Evolutionary conservation across 2,329 filamentous ascomycete species (phyloP).

Genomic region (Podosphaera xanthii): DNA sequence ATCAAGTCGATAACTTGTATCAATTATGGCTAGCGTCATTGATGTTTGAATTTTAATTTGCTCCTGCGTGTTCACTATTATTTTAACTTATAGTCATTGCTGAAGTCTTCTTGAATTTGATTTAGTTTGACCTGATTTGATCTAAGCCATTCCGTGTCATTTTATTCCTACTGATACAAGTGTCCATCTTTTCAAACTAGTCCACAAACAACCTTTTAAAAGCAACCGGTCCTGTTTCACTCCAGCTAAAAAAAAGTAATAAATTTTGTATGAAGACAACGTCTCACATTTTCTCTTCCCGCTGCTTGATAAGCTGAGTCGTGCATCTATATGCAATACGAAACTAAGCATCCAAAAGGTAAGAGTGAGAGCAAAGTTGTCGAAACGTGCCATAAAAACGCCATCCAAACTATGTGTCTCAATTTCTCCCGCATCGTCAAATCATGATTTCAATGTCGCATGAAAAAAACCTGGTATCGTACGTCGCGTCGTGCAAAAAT

Average conservation of each 20-base stretch:
- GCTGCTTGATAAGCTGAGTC: neutral
- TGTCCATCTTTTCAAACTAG: neutral
- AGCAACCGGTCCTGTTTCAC: neutral
- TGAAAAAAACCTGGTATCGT: neutral
- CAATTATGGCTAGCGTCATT: no score
- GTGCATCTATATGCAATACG: neutral
- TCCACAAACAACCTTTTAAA: neutral
- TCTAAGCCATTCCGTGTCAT: neutral
- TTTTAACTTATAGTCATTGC: neutral
- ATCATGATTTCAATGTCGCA: neutral
- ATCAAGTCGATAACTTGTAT: no score
- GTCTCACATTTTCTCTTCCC: neutral
- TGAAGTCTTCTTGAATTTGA: neutral
- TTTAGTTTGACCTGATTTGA: neutral
- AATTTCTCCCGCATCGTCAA: neutral
- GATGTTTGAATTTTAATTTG: no score
- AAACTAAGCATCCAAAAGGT: neutral
- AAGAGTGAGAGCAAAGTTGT: neutral
- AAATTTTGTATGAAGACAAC: neutral
- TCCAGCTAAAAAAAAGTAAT: neutral
- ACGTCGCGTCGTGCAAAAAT: neutral
- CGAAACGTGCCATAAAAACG: neutral
- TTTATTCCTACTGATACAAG: neutral
- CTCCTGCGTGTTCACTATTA: no score
- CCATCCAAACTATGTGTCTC: neutral